Conservation (phyloP, 2,329 filamentous ascomycete genomes). For the Neofusicoccum ribis region DNA sequence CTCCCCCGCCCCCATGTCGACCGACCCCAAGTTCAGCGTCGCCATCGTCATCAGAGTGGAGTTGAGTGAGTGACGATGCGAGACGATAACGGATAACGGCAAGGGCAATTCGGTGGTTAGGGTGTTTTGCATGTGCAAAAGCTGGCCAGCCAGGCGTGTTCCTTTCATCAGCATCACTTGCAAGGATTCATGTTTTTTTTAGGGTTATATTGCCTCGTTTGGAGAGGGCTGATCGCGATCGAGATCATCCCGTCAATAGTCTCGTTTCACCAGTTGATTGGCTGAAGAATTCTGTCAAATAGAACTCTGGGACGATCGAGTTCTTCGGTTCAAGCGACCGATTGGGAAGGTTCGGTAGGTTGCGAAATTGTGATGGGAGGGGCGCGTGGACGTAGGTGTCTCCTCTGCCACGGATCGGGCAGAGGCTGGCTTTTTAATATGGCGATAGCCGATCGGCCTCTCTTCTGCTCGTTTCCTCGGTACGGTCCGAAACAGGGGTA, state of each 20-base stretch:
- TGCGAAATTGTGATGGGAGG: constrained; percentile 12
- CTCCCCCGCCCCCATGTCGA: too few relatives aligned
- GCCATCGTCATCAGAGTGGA: too few relatives aligned
- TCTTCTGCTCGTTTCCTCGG: constrained; percentile 5
- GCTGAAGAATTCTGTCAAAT: background rate
- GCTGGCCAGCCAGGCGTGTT: background rate
- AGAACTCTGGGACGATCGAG: background rate
- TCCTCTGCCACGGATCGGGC: background rate
- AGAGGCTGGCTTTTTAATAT: background rate
- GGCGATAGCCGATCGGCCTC: background rate
- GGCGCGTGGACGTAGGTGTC: too few relatives aligned
- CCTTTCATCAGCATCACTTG: background rate
- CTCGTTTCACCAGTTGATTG: background rate
- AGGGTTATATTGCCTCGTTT: background rate
- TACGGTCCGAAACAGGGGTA: constrained; percentile 8
- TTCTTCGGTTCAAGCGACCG: background rate
- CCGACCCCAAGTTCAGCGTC: too few relatives aligned
- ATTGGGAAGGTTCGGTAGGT: background rate
- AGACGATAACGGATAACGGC: background rate
- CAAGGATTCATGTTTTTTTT: background rate
- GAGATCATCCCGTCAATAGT: background rate
- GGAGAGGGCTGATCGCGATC: background rate
- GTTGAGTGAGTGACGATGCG: background rate
- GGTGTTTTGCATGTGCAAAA: background rate
- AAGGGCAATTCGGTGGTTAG: background rate